Percentiles rank a stretch among this genome's conserved stretches.
phyloP scores from a whole-genome alignment of 345 rosid genomes.

The Fremontodendron californicum region DNA sequence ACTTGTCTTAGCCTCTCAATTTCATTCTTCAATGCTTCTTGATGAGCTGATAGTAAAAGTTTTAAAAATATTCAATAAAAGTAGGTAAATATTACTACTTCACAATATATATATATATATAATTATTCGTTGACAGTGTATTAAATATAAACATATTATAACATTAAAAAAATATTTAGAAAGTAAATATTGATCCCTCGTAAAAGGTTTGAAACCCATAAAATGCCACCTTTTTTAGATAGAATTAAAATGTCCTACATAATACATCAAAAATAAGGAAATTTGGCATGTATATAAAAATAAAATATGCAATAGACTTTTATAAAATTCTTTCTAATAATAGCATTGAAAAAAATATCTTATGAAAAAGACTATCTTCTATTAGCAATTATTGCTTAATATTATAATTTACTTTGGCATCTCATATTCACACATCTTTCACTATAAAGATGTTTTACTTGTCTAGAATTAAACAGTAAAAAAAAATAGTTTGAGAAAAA shows the following conservation, averaged over 20 bases:
- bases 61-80: neutral
- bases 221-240: no score
- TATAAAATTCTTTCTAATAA: neutral
- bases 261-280: neutral
- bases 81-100: neutral
- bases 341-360: neutral
- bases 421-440: no score
- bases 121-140: neutral
- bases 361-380: no score
- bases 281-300: neutral
- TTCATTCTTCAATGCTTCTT: conserved; percentile 62
- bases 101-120: neutral
- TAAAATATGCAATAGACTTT: neutral
- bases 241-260: no score
- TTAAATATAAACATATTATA: neutral
- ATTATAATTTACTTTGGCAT: no score
- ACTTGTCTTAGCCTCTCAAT: conserved; percentile 63
- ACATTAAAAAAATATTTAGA: no score
- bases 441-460: no score
- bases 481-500: no score
- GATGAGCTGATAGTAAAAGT: conserved; percentile 45
- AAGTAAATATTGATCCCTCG: no score
- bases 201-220: no score
- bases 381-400: no score
- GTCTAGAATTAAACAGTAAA: no score